Percentiles rank a stretch among this genome's conserved stretches.
Evolutionary conservation across 2,329 filamentous ascomycete species (phyloP).

Genomic region (Xylaria digitata): DNA sequence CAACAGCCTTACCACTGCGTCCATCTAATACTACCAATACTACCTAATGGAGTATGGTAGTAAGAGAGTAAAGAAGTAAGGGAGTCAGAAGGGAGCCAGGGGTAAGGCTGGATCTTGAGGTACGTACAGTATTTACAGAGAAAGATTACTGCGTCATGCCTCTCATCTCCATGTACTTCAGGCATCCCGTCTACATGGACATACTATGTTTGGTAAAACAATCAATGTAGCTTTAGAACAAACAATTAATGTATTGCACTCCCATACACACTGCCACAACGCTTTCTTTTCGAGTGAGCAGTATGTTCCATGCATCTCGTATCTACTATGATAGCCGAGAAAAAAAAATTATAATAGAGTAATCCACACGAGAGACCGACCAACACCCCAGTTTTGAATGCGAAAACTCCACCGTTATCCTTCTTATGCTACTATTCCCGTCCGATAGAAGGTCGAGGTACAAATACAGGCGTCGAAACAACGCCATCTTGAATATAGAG

Average conservation of each 20-base stretch:
- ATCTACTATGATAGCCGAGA: not conserved
- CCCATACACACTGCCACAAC: not conserved
- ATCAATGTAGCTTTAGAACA: not conserved
- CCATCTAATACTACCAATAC: not conserved
- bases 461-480: slow-evolving; percentile 19
- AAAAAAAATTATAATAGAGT: not conserved
- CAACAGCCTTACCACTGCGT: not conserved
- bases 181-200: no score
- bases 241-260: not conserved
- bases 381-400: slow-evolving; percentile 31
- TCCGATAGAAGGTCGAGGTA: slow-evolving; percentile 28
- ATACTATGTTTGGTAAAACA: not conserved
- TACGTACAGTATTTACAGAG: no score
- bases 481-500: not conserved
- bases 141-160: no score
- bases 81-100: no score
- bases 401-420: slow-evolving; percentile 22
- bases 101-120: no score
- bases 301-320: not conserved
- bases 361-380: slow-evolving; percentile 14
- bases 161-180: not conserved
- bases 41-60: not conserved
- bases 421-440: slow-evolving; percentile 24
- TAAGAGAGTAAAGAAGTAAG: no score
- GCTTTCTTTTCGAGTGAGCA: not conserved